Conservation (phyloP, 2,329 filamentous ascomycete genomes). For the Aspergillus brunneoviolaceus region DNA sequence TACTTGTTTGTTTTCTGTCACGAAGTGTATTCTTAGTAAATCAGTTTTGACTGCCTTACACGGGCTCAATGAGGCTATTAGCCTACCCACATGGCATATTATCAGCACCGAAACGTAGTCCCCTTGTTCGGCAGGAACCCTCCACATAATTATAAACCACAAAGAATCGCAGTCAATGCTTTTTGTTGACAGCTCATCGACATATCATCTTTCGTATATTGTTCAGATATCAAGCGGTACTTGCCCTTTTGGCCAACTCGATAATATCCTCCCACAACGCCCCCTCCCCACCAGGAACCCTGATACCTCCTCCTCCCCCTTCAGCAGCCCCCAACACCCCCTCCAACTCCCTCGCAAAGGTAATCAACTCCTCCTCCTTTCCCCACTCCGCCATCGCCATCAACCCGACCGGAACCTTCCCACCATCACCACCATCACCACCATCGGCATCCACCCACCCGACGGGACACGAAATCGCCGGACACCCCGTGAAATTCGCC, state of each 20-base stretch:
- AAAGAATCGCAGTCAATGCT: neutral
- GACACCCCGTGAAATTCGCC: slow-evolving; percentile 77
- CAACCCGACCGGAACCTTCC: slow-evolving; percentile 50
- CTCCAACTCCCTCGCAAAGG: slow-evolving; percentile 53
- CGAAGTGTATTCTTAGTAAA: neutral
- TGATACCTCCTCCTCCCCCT: slow-evolving; percentile 13
- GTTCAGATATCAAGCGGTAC: neutral
- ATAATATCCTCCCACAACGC: slow-evolving; percentile 43
- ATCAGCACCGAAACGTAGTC: too few relatives aligned
- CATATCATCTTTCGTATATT: neutral
- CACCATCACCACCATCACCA: neutral
- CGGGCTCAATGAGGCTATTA: neutral
- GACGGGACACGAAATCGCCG: slow-evolving; percentile 71
- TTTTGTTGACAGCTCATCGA: too few relatives aligned
- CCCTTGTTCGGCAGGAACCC: too few relatives aligned
- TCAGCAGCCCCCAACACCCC: slow-evolving; percentile 44
- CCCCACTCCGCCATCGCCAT: slow-evolving; percentile 59
- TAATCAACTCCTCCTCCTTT: slow-evolving; percentile 52
- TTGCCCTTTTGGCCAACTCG: slow-evolving; percentile 11
- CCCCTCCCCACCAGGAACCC: slow-evolving; percentile 26
- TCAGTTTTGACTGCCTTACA: neutral
- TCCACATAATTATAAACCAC: too few relatives aligned
- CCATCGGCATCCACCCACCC: slow-evolving; percentile 59
- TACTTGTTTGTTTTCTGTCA: neutral
- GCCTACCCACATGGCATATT: too few relatives aligned